A percentile compares a stretch with the other conserved stretches of the same genome.
These are phyloP conservation scores for Coniochaeta hoffmannii DNA, from an alignment of 2,329 filamentous ascomycete species.

Conservation along the genomic window DNA sequence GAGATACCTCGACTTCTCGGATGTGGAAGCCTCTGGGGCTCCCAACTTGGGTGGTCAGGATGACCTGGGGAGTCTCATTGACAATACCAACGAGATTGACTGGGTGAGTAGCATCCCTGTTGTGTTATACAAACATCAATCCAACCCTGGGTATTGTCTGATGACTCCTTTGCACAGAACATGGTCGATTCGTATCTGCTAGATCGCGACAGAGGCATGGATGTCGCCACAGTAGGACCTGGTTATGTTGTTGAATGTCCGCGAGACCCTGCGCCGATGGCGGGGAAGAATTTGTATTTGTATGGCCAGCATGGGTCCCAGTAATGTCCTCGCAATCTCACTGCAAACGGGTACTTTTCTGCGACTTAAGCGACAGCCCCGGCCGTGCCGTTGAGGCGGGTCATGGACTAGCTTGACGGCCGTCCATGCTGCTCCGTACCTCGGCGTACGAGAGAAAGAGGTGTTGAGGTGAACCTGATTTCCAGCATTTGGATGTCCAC, in stretches of 20 bases:
- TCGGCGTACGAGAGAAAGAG: no score
- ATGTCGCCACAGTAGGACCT: background rate
- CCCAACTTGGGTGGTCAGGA: slow-evolving; percentile 11
- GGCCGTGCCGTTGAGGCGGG: no score
- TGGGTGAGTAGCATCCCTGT: background rate
- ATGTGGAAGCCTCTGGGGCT: background rate
- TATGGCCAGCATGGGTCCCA: background rate
- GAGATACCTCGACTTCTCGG: background rate
- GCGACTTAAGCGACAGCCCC: no score
- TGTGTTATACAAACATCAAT: no score
- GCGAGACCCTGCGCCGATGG: background rate
- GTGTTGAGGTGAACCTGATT: no score
- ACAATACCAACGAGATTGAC: slow-evolving; percentile 41
- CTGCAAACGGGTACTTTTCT: background rate
- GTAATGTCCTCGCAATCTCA: background rate
- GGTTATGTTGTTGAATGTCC: background rate
- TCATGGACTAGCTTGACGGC: no score
- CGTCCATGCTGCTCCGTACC: no score
- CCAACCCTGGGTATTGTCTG: no score
- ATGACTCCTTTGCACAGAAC: background rate
- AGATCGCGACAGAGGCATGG: background rate
- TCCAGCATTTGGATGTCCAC: no score
- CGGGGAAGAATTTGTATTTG: background rate
- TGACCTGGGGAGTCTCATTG: slow-evolving; percentile 33
- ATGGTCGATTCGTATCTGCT: slow-evolving; percentile 2